Base-by-base conservation (phyloP, 2,329 filamentous ascomycete species). In the Cercospora citrullina region DNA sequence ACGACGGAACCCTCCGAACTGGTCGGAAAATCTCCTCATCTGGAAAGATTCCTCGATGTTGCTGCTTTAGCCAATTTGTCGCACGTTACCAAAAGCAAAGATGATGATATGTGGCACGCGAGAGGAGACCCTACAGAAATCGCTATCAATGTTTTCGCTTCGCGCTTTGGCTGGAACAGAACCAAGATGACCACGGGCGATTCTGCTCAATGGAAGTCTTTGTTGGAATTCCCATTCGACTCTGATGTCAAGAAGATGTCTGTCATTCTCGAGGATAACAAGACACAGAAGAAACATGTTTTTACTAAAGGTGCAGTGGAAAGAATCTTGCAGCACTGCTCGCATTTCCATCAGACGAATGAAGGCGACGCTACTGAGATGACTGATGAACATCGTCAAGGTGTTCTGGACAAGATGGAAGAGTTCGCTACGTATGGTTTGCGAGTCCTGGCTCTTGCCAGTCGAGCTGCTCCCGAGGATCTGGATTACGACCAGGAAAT, bases 181-280 rank as follows among this genome's bases (percentile, higher is more conserved):
- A 62, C 75, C 58, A 65, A 73, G 48, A 69, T 72, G 31, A 69
- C 64, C 18, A 73, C 60, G 16, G 60, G 60, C 12, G 60, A 62
- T 10, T 45, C 60, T 12, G 60, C 60, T n/a, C 23, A 21, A 67
- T 60, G 68, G 87, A 81, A 79, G 21, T 82, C 89, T 72, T 79
- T 89, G 30, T 86, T 87, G 1, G 90, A 92, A 72, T 91, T 90
- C 67, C 90, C 89, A 0, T 92, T 92, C 69, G 90, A 92, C 74
- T 91, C 89, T 0, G 87, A 87, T 66, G 86, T 92, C 70, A 92
- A 92, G 81, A 90, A 89, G 73, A 92, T 92, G 90, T 90, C 89
- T 0, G 89, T 91, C 33, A 87, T 91, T 63, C 90, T 90, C 76
- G 72, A 72, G 28, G 39, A 62, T 14, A 89, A 91, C 42, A 89